A percentile compares a stretch with the other conserved stretches of the same genome.
Evolutionary conservation across 1,284 basidiomycete species (phyloP).

Genomic region (Papiliotrema fonsecae): DNA sequence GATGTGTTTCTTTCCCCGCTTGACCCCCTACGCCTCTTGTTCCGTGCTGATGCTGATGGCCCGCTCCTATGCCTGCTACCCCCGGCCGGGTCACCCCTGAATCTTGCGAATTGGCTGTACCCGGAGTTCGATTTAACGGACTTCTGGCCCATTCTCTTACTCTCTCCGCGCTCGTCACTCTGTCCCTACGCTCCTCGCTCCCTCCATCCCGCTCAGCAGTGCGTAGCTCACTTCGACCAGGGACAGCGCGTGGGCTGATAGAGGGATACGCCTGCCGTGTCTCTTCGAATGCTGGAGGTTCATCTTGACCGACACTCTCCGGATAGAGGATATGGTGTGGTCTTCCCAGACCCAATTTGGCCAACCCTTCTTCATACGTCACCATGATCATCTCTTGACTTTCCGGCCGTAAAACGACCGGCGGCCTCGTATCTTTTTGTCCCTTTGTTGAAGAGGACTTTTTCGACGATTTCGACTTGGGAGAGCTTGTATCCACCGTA

Average conservation of each 20-base stretch:
- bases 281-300: constrained; percentile 4
- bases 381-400: constrained; percentile 18
- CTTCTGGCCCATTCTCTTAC: neutral
- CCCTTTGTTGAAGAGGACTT: neutral
- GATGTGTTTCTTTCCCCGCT: neutral
- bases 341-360: constrained; percentile 15
- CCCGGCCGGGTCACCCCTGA: neutral
- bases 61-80: neutral
- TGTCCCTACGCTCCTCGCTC: neutral
- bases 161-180: neutral
- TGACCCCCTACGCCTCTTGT: neutral
- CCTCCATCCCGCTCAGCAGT: neutral
- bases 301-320: neutral
- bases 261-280: constrained; percentile 2
- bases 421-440: neutral
- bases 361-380: constrained; percentile 25
- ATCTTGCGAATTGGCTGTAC: neutral
- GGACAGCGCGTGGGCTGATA: neutral
- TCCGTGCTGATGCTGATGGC: too few relatives aligned
- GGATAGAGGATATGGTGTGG: constrained; percentile 12
- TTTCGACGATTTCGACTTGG: neutral
- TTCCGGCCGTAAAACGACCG: constrained; percentile 4
- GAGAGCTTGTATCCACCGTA: neutral
- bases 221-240: neutral
- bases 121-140: neutral